These are phyloP conservation scores for Chloranthus sessilifolius DNA, from an alignment of 164 flowering plant genomes.

Conservation along the genomic window DNA sequence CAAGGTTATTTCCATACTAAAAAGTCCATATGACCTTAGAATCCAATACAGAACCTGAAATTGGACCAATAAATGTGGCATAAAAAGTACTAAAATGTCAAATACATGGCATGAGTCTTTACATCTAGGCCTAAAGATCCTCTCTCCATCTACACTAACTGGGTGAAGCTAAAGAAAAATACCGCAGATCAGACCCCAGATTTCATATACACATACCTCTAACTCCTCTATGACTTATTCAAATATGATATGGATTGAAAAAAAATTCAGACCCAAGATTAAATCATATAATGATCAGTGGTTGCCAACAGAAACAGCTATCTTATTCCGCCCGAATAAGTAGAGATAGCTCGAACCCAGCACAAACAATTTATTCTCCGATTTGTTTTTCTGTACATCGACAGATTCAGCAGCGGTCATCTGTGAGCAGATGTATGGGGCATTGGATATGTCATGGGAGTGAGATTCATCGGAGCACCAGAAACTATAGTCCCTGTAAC, in stretches of 20 bases:
- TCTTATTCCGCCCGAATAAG: slow-evolving; percentile 12
- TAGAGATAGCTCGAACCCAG: slow-evolving; percentile 1
- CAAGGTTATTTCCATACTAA: background rate
- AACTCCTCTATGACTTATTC: slow-evolving; percentile 22
- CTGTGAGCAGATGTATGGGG: slow-evolving; percentile 66
- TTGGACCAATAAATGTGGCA: background rate
- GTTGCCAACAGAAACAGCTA: slow-evolving; percentile 7
- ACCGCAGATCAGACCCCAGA: slow-evolving; percentile 7
- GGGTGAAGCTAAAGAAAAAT: slow-evolving; percentile 10
- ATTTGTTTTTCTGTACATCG: slow-evolving; percentile 13
- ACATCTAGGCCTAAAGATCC: slow-evolving; percentile 3
- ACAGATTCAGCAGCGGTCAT: slow-evolving; percentile 23
- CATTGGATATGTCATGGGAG: slow-evolving; percentile 63
- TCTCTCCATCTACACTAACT: slow-evolving; percentile 5
- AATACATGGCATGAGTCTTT: slow-evolving; percentile 2
- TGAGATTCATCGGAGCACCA: slow-evolving; percentile 69
- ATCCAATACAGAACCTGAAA: background rate
- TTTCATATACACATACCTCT: slow-evolving; percentile 16
- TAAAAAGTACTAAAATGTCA: background rate
- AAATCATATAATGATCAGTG: slow-evolving; percentile 1
- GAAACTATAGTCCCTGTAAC: slow-evolving; percentile 62
- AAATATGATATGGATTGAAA: slow-evolving; percentile 17
- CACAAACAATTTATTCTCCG: slow-evolving; percentile 6
- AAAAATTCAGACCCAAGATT: slow-evolving; percentile 5
- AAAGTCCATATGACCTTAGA: background rate